Base-by-base conservation (phyloP, 202 grass and related monocot species). In the Cymbopogon flexuosus region DNA sequence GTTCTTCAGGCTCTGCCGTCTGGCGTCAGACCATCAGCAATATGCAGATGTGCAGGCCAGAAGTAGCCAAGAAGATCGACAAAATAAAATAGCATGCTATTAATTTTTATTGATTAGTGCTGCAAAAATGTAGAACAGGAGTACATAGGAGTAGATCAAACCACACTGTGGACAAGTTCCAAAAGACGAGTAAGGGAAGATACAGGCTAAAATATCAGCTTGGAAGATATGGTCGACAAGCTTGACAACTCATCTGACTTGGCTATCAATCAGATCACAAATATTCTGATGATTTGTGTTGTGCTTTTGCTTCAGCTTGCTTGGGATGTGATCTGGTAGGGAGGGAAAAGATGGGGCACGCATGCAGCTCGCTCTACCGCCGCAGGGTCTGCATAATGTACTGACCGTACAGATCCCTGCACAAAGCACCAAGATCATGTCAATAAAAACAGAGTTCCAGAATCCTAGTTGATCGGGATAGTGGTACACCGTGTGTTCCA, bases 371-470 rank as follows among this genome's bases (percentile, higher is more conserved):
- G 37, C 73, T 71, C 79, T 93, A 97, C 75, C 57, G 85, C 73
- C 91, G 83, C 87, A 97, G 81, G 64, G 82, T 93, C 56, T 91
- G 87, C 83, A 97, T 61, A 61, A 93, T 92, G 79, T 97, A 97
- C 34, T 97, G 86, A 0, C 84, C 94, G 67, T 97, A 97, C 15
- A 97, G 94, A 60, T 97, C 94, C 94, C 94, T 93, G 77, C 13
- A 71, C 57, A 34, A 10, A 73, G 40, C 5, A 81, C 10, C 64
- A 0, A 76, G 24, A 16, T 30, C 66, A 23, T 21, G 19, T 72
- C 45, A 85, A 1, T n/a, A 58, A 14, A 0, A 12, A 31, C 4
- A 65, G 14, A 42, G 29, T n/a, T 51, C 0, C 0, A 34, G 3
- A 8, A 18, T 27, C 37, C 1, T 79, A 36, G n/a, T 4, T 0